A percentile compares a stretch with the other conserved stretches of the same genome.
Conservation (phyloP, 2,329 filamentous ascomycete species). For the Knoxdaviesia proteae region DNA sequence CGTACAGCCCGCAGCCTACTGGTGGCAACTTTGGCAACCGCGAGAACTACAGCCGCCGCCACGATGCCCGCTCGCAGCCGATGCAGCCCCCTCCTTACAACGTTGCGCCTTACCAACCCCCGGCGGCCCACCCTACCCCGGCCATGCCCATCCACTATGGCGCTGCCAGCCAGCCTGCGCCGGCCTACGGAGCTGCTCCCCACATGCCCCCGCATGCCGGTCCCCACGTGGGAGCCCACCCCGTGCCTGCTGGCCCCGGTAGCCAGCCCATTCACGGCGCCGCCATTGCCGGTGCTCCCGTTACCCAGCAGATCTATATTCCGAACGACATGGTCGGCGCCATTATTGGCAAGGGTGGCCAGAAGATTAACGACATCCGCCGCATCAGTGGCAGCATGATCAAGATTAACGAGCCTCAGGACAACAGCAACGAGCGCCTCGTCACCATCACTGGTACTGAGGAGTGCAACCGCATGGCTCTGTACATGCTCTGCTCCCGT, state of each 20-base stretch:
- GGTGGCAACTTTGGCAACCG: slow-evolving; percentile 72
- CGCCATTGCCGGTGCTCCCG: slow-evolving; percentile 36
- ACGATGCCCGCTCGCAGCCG: slow-evolving; percentile 52
- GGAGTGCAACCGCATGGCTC: slow-evolving; percentile 98
- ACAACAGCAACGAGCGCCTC: slow-evolving; percentile 94
- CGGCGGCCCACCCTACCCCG: slow-evolving; percentile 38
- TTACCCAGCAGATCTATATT: slow-evolving; percentile 97
- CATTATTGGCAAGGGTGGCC: slow-evolving; percentile 94
- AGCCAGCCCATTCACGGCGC: slow-evolving; percentile 45
- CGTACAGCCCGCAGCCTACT: slow-evolving; percentile 82
- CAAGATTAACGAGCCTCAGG: slow-evolving; percentile 98
- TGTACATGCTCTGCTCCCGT: slow-evolving; percentile 97
- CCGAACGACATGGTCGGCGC: slow-evolving; percentile 99
- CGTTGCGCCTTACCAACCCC: slow-evolving; percentile 51
- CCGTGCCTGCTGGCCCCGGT: slow-evolving; percentile 21
- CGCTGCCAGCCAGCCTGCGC: slow-evolving; percentile 38
- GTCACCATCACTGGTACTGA: slow-evolving; percentile 96
- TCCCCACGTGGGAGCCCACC: slow-evolving; percentile 34
- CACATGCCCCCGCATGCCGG: slow-evolving; percentile 50
- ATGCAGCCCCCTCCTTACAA: slow-evolving; percentile 53
- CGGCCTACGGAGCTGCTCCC: slow-evolving; percentile 55
- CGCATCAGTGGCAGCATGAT: slow-evolving; percentile 95
- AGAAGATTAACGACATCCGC: slow-evolving; percentile 98
- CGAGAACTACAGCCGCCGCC: slow-evolving; percentile 60
- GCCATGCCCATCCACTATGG: slow-evolving; percentile 63